Conservation (phyloP, 2,329 filamentous ascomycete genomes). For the Corinectria fuckeliana region DNA sequence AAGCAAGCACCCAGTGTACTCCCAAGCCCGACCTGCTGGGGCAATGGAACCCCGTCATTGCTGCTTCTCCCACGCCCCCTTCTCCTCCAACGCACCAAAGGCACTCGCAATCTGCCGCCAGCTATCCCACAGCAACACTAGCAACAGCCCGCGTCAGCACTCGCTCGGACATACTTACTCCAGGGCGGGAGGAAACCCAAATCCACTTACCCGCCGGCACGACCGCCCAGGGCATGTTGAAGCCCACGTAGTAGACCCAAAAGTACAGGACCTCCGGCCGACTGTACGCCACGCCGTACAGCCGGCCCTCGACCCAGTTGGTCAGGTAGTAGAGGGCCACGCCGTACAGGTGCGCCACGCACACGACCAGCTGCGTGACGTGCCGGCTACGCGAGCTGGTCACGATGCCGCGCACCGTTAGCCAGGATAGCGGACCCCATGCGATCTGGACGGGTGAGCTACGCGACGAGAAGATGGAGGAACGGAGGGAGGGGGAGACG, state of each 20-base stretch:
- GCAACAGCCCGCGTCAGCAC: slow-evolving; percentile 21
- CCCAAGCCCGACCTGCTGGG: background rate
- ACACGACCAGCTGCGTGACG: slow-evolving; percentile 57
- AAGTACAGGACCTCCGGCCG: slow-evolving; percentile 67
- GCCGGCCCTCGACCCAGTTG: slow-evolving; percentile 55
- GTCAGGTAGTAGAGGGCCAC: slow-evolving; percentile 69
- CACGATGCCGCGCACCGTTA: slow-evolving; percentile 55
- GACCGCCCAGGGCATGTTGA: slow-evolving; percentile 67
- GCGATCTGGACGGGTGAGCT: slow-evolving; percentile 46
- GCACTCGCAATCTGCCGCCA: slow-evolving; percentile 37
- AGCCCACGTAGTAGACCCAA: slow-evolving; percentile 68
- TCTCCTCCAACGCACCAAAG: slow-evolving; percentile 35
- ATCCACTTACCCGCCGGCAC: slow-evolving; percentile 59
- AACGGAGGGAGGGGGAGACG: background rate
- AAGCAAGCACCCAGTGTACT: background rate
- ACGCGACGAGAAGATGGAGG: background rate
- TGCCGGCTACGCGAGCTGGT: slow-evolving; percentile 53
- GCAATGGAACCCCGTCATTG: slow-evolving; percentile 17
- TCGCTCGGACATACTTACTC: too few relatives aligned
- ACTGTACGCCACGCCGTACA: slow-evolving; percentile 56
- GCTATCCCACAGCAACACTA: slow-evolving; percentile 44
- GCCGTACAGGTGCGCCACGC: slow-evolving; percentile 65
- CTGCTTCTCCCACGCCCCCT: slow-evolving; percentile 26
- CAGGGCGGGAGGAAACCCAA: background rate
- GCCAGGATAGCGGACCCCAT: slow-evolving; percentile 66